Evolutionary conservation across 768 basidiomycete genomes (phyloP).

Genomic region (Gautieria morchelliformis): DNA sequence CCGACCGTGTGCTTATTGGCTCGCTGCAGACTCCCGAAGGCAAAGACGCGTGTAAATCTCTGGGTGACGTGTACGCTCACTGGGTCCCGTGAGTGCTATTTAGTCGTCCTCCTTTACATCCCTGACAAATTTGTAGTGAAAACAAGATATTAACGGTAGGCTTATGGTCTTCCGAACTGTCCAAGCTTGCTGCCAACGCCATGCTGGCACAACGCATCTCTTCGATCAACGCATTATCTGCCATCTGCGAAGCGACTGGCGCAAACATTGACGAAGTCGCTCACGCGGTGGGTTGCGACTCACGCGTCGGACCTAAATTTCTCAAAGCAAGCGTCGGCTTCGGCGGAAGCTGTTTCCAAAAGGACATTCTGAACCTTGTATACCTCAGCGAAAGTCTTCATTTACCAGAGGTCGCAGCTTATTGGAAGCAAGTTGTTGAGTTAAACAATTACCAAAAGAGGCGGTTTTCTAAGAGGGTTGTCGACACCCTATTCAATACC

Average conservation of each 20-base stretch:
- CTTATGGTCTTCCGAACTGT: conserved; percentile 96
- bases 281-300: conserved; percentile 86
- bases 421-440: conserved; percentile 95
- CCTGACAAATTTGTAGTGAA: conserved; percentile 30
- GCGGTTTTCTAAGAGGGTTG: conserved; percentile 91
- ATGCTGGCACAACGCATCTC: conserved; percentile 99
- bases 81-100: conserved; percentile 78
- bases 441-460: conserved; percentile 99
- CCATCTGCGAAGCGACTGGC: conserved; percentile 97
- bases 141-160: conserved; percentile 88
- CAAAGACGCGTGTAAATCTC: conserved; percentile 63
- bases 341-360: conserved; percentile 98
- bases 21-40: conserved; percentile 88
- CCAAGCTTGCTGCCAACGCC: conserved; percentile 97
- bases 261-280: conserved; percentile 98
- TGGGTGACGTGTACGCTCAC: conserved; percentile 81
- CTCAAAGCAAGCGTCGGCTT: conserved; percentile 93
- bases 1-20: conserved; percentile 96
- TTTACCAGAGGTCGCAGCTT: conserved; percentile 92
- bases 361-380: conserved; percentile 98
- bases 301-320: conserved; percentile 91
- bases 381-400: conserved; percentile 93
- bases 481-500: conserved; percentile 97
- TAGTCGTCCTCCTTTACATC: background rate
- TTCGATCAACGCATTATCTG: conserved; percentile 94